phyloP scores from a whole-genome alignment of 352 stramenopile genomes.

The Globisporangium solare region DNA sequence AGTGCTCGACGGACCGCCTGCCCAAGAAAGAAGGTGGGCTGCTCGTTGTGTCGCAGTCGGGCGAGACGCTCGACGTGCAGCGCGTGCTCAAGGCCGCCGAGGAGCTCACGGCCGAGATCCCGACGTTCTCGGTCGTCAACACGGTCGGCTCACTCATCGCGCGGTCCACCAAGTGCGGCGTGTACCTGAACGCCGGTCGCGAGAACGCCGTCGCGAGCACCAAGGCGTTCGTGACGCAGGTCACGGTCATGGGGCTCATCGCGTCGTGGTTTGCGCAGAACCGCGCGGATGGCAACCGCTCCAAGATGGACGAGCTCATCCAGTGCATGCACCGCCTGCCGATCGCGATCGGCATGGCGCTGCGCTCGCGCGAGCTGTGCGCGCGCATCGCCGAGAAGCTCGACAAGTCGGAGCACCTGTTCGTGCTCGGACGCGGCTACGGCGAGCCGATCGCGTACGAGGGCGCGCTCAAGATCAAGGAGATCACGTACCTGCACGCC shows the following conservation, averaged over 20 bases:
- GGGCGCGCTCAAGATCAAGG: slow-evolving; percentile 99
- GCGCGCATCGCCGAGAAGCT: slow-evolving; percentile 87
- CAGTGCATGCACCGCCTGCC: slow-evolving; percentile 95
- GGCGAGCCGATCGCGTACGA: slow-evolving; percentile 95
- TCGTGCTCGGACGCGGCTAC: slow-evolving; percentile 94
- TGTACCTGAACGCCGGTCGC: slow-evolving; percentile 97
- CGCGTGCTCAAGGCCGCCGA: slow-evolving; percentile 90
- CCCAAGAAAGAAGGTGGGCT: slow-evolving; percentile 85
- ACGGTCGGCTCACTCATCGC: slow-evolving; percentile 97
- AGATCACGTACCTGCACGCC: slow-evolving; percentile 98
- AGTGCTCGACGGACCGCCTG: slow-evolving; percentile 89
- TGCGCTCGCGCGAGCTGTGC: slow-evolving; percentile 91
- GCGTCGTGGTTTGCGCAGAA: slow-evolving; percentile 91
- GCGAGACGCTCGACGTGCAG: slow-evolving; percentile 97
- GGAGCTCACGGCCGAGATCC: slow-evolving; percentile 59
- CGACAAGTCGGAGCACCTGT: slow-evolving; percentile 90
- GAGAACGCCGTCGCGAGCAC: slow-evolving; percentile 98
- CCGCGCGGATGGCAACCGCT: slow-evolving; percentile 70
- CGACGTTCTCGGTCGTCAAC: slow-evolving; percentile 95
- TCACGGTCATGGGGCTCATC: slow-evolving; percentile 89
- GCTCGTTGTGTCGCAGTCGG: slow-evolving; percentile 96
- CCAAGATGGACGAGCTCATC: slow-evolving; percentile 89
- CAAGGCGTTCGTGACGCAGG: slow-evolving; percentile 99
- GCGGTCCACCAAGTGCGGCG: slow-evolving; percentile 89
- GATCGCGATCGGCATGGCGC: slow-evolving; percentile 97